Evolutionary conservation across 2,329 filamentous ascomycete genomes (phyloP), one percentile per base, ranked within the genome.

Genomic region (Capronia epimyces): DNA sequence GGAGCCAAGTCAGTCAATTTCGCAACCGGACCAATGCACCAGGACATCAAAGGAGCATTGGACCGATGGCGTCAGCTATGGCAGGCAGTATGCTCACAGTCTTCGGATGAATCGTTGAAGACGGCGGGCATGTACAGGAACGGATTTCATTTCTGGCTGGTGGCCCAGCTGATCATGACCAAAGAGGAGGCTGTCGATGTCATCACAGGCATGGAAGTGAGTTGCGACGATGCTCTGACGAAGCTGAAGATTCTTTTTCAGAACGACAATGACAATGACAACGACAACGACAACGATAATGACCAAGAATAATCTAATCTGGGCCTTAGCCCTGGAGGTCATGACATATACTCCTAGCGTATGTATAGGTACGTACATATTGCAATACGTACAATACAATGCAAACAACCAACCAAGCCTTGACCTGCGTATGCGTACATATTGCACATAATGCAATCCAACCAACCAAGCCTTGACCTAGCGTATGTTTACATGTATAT

Each of bases 151-250:
- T 71, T 70, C 56, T 72, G 69, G 69, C 64, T 71, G 18, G 67
- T 72, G 10, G 67, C 68, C 3, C 67, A 70, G 41, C 57, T 71
- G 3, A 64, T 72, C 12, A 65, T 71, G 52, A 71, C 66, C 16
- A 69, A 69, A 31, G 69, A 70, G 40, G 66, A 70, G 47, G 67
- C 67, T 7, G 64, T 71, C n/a, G 69, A 72, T 46, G 67, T 72
- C 12, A 64, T 71, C 8, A 70, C 71, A 64, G 62, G 62, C 40
- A 71, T 70, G 67, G 69, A 71, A 42, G 67, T 71, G n/a, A 68
- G 68, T 45, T 72, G 69, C 29, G 69, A 71, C 43, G 69, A 72
- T 56, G 71, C 71, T 47, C 51, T 72, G 32, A 63, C 68, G 43
- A 69, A 69, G 49, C 56, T 72, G 44, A 71, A 68, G 32, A 68